Evolutionary conservation across 805 yeast species (phyloP).

Genomic region (Cyberlindnera mycetangii): DNA sequence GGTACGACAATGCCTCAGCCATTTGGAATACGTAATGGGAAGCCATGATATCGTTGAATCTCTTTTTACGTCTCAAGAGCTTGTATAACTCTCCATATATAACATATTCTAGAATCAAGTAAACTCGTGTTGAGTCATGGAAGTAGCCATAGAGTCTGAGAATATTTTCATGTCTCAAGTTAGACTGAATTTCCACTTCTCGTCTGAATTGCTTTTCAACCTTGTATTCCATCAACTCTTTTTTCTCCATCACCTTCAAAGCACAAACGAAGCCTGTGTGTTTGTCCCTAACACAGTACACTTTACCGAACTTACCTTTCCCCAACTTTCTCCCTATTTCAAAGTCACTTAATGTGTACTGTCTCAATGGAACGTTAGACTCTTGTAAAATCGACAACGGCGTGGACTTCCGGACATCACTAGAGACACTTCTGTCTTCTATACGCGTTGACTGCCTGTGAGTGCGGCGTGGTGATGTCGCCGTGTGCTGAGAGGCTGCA

Average conservation of each 20-base stretch:
- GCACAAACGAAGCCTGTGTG: conserved; percentile 81
- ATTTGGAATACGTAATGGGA: conserved; percentile 80
- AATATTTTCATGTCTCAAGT: conserved; percentile 73
- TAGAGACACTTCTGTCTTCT: conserved; percentile 5
- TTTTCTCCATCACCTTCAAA: conserved; percentile 84
- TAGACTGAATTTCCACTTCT: conserved; percentile 88
- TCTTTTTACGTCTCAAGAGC: conserved; percentile 57
- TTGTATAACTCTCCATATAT: conserved; percentile 85
- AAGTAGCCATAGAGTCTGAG: conserved; percentile 83
- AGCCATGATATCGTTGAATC: conserved; percentile 72
- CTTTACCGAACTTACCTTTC: conserved; percentile 91
- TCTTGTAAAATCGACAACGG: conserved; percentile 27
- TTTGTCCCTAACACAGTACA: conserved; percentile 82
- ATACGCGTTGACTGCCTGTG: conserved; percentile 13
- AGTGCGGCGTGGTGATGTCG: conserved; percentile 22
- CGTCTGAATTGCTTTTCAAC: conserved; percentile 84
- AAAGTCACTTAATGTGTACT: conserved; percentile 57
- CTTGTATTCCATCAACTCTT: conserved; percentile 68
- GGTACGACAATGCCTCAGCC: conserved; percentile 71
- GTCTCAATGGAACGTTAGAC: conserved; percentile 26
- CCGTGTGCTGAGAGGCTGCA: conserved; percentile 23
- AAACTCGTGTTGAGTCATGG: conserved; percentile 76
- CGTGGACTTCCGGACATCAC: conserved; percentile 18
- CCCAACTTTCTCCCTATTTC: conserved; percentile 88
- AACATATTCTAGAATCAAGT: conserved; percentile 80